Percentiles rank a stretch among this genome's conserved stretches.
Conservation (phyloP, 805 yeast species). For the Ogataea pignaliae region DNA sequence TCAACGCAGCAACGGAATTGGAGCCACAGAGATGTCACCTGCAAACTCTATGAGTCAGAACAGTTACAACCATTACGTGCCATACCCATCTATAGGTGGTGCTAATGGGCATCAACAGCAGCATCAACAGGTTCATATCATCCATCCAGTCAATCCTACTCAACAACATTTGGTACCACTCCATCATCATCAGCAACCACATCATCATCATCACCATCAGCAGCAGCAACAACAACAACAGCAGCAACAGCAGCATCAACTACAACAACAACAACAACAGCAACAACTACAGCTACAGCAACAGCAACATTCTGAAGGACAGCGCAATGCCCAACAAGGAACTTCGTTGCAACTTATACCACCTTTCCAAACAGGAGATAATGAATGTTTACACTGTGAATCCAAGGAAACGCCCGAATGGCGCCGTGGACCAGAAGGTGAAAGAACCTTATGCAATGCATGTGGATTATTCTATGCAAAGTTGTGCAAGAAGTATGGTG, state of each 20-base stretch:
- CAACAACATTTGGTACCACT: too few species aligned
- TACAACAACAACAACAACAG: conserved; percentile 1
- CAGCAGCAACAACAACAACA: not conserved
- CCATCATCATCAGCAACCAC: not conserved
- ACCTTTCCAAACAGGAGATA: conserved; percentile 5
- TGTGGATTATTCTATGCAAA: conserved; percentile 77
- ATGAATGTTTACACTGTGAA: conserved; percentile 38
- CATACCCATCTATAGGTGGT: too few species aligned
- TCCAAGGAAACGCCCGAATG: conserved; percentile 71
- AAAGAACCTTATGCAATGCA: conserved; percentile 74
- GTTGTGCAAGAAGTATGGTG: conserved; percentile 54
- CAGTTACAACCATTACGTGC: too few species aligned
- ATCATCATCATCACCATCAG: not conserved
- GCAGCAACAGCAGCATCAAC: conserved; percentile 4
- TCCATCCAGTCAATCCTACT: too few species aligned
- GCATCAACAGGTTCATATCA: too few species aligned
- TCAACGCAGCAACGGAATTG: too few species aligned
- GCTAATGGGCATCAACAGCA: too few species aligned
- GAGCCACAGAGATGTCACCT: too few species aligned
- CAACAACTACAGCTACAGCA: conserved; percentile 1
- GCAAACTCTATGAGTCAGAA: too few species aligned
- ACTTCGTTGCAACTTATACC: not conserved
- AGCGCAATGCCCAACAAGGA: not conserved
- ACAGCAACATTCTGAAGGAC: conserved; percentile 1
- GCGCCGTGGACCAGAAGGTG: conserved; percentile 79